Conservation (phyloP, 176 grass and related monocot genomes). For the Raddia distichophylla region DNA sequence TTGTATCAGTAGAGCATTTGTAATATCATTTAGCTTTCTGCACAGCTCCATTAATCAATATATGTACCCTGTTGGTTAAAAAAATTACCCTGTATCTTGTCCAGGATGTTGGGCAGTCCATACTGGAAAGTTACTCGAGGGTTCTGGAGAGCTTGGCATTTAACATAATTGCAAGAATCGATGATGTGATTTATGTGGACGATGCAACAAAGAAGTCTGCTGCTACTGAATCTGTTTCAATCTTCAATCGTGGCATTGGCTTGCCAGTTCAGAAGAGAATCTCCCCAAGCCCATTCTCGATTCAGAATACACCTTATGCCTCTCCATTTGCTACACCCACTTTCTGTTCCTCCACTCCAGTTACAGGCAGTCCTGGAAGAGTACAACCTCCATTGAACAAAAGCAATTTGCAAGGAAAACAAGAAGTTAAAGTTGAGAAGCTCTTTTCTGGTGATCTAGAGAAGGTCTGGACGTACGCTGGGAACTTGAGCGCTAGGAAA, state of each 20-base stretch:
- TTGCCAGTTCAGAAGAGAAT: conserved; percentile 84
- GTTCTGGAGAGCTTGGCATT: conserved; percentile 95
- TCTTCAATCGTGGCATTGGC: conserved; percentile 71
- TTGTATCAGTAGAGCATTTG: background rate
- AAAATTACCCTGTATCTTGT: conserved; percentile 33
- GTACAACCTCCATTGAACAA: conserved; percentile 55
- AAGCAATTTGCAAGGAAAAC: conserved; percentile 38
- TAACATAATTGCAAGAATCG: conserved; percentile 90
- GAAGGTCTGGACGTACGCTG: conserved; percentile 84
- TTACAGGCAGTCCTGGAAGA: conserved; percentile 69
- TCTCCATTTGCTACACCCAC: conserved; percentile 89
- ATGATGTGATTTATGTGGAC: conserved; percentile 89
- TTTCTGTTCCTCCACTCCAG: conserved; percentile 76
- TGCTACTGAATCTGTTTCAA: conserved; percentile 55
- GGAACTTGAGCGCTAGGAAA: conserved; percentile 75
- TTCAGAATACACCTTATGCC: conserved; percentile 77
- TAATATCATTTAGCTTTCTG: background rate
- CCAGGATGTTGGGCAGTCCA: conserved; percentile 96
- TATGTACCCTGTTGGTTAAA: background rate
- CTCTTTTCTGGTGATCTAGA: conserved; percentile 62
- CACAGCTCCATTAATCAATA: background rate
- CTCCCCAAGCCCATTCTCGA: conserved; percentile 84
- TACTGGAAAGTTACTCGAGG: conserved; percentile 97
- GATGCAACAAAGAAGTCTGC: conserved; percentile 79
- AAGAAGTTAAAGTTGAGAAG: conserved; percentile 60